Evolutionary conservation across 73 alveolate species (phyloP), one percentile per base, ranked within the genome.

Genomic region (Uronychia binucleata): DNA sequence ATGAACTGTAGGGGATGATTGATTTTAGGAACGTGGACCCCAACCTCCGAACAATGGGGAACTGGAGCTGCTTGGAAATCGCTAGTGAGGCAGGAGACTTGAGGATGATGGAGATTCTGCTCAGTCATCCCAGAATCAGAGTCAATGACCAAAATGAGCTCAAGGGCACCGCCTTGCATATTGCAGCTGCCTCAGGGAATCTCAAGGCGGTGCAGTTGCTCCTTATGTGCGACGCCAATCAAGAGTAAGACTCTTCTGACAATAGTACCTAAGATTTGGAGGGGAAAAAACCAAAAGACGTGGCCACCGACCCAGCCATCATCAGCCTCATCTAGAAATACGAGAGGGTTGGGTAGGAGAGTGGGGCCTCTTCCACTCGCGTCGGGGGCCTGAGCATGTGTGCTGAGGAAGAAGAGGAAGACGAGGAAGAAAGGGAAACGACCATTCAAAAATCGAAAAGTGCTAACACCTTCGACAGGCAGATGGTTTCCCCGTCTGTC

Each of bases 111-210:
- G 89, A 82, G 29, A 58, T 74, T 28, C 74, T 82, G n/a, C 35
- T 59, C 11, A 82, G 74, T 58, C 19, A 60, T 25, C 34, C 30
- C 1, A 82, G 33, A 0, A 82, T 28, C 78, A 8, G 33, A 11
- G n/a, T 30, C 28, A 31, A 57, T 19, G 30, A 30, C 5, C 82
- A 57, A 32, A 67, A 59, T 30, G 89, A 74, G 28, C 82, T 30
- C 58, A 74, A 57, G 33, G 89, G 89, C 31, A 82, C 89, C 0
- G 89, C 79, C 26, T 59, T 82, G n/a, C 89, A 82, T 77, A 30
- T 67, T 19, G 89, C 89, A 0, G 77, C 78, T n/a, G 74, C 28
- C 14, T 57, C 67, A 25, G 83, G 83, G 33, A 78, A 74, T 46
- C 74, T 57, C 46, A 82, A 82, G 33, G 80, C 35, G 0, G 89